Percentiles rank a stretch among this genome's conserved stretches.
These are phyloP conservation scores for Phytopythium boreale DNA, from an alignment of 352 stramenopile genomes.

Conservation along the genomic window DNA sequence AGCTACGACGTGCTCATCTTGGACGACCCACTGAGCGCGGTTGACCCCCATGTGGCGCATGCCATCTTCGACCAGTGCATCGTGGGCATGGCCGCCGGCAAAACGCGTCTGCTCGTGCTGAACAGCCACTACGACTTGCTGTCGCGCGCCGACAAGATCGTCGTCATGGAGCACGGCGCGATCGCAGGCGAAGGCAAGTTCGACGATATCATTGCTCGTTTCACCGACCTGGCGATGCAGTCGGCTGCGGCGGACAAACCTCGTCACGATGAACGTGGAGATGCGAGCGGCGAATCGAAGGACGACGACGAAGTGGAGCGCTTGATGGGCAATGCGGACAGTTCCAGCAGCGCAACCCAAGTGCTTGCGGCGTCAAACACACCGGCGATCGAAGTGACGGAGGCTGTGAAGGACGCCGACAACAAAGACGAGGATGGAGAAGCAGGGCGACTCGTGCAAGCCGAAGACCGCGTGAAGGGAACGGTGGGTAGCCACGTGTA, in stretches of 20 bases:
- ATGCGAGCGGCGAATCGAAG: background rate
- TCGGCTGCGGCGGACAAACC: background rate
- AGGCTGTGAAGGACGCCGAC: background rate
- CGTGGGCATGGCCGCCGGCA: slow-evolving; percentile 13
- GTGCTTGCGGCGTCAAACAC: background rate
- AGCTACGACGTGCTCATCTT: slow-evolving; percentile 90
- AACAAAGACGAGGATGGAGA: background rate
- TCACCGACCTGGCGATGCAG: slow-evolving; percentile 10
- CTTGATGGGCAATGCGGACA: background rate
- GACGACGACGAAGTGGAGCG: background rate
- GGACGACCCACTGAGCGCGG: slow-evolving; percentile 32
- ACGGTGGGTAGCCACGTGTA: slow-evolving; percentile 21
- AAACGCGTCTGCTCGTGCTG: slow-evolving; percentile 82
- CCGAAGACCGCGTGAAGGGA: slow-evolving; percentile 27
- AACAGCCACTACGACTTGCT: slow-evolving; percentile 30
- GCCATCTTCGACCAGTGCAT: slow-evolving; percentile 35
- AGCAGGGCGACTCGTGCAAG: slow-evolving; percentile 13
- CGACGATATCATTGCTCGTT: slow-evolving; percentile 11
- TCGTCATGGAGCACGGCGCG: slow-evolving; percentile 23
- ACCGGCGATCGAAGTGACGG: background rate
- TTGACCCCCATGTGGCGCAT: slow-evolving; percentile 33
- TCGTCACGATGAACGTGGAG: background rate
- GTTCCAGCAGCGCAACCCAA: background rate
- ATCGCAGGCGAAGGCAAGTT: slow-evolving; percentile 25
- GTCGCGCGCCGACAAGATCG: slow-evolving; percentile 16